Evolutionary conservation across 2,329 filamentous ascomycete species (phyloP), one percentile per base, ranked within the genome.

Genomic region (Ophiosphaerella korrae): DNA sequence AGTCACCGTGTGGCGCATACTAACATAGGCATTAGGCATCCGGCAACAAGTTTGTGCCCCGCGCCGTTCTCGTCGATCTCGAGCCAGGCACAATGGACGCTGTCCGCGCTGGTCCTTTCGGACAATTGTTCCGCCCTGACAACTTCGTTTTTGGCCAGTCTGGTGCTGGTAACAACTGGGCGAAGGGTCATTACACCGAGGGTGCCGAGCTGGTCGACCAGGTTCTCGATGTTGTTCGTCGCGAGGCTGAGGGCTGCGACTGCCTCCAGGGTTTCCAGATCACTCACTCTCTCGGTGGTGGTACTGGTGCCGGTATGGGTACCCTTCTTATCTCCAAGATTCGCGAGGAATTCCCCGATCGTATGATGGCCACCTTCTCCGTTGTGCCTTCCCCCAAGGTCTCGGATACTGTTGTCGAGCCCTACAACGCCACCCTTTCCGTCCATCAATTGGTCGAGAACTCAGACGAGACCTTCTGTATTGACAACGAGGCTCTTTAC

Each of bases 211-310:
- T 97, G 61, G 94, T 99, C 68, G 94, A 99, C 84, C 86, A 97
- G 75, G 94, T 99, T 68, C 87, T 99, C 69, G 94, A 97, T 77
- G 94, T 99, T 65, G 93, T 99, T 75, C 94, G 94, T 77, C 93
- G 94, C 73, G 94, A 99, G 85, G 93, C 94, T 67, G 94, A 99
- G 83, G 91, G 90, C 78, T 97, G 94, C 77, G 94, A 99, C 86
- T 97, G 91, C 86, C 92, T 99, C 62, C 94, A 99, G 84, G 94
- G 94, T 78, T 99, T 99, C 89, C 94, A 99, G 85, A 97, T 99
- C 83, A 99, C 94, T 77, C 94, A 99, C 89, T 97, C 94, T 47
- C 92, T 97, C 63, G 94, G 94, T 88, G 94, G 94, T 89, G 94
- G 94, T 88, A 99, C 94, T 73, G 94, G 94, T 92, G 93, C 94